Evolutionary conservation across 768 basidiomycete species (phyloP), one percentile per base, ranked within the genome.

Genomic region (Pisolithus marmoratus): DNA sequence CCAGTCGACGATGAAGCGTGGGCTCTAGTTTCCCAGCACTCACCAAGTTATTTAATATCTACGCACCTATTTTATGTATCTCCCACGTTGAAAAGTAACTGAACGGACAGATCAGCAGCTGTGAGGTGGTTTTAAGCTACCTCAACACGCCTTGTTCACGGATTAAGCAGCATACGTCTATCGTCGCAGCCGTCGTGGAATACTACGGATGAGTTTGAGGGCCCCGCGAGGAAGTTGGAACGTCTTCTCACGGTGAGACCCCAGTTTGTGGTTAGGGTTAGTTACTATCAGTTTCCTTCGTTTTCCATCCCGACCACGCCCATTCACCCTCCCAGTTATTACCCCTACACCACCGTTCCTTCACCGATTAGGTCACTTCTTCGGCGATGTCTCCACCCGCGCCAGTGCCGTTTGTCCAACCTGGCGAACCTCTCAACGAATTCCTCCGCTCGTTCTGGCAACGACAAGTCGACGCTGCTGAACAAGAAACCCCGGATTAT

Each of bases 371-470:
- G 34, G 34, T 4, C 34, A 34, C 34, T 14, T 4, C 14, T 14
- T 15, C 12, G 34, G 41, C 27, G 37, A 68, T 70, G 67, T 66
- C 68, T 9, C 68, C 66, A 46, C 65, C 63, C 38, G 69, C 74
- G 51, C 88, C 90, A 2, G 69, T 73, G 52, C 88, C 90, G 2
- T 89, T 76, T 56, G 90, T 94, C 12, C 85, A 88, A 63, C 71
- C 90, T 8, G 90, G 91, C 43, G 89, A 93, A 62, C 85, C 84
- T n/a, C 75, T 95, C 41, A 85, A 91, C 60, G 83, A 87, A 38
- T 94, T 94, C 65, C 72, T 95, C 50, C 81, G 83, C 50, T 81
- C 82, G 4, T 95, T 96, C 69, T 96, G 94, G 94, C 88, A 90
- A 62, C 72, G 90, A 40, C 91, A 94, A 65, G 81, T 94, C 53